Percentiles rank a stretch among this genome's conserved stretches.
phyloP scores from a whole-genome alignment of 1,284 basidiomycete genomes.

The Cystobasidium pallidum region DNA sequence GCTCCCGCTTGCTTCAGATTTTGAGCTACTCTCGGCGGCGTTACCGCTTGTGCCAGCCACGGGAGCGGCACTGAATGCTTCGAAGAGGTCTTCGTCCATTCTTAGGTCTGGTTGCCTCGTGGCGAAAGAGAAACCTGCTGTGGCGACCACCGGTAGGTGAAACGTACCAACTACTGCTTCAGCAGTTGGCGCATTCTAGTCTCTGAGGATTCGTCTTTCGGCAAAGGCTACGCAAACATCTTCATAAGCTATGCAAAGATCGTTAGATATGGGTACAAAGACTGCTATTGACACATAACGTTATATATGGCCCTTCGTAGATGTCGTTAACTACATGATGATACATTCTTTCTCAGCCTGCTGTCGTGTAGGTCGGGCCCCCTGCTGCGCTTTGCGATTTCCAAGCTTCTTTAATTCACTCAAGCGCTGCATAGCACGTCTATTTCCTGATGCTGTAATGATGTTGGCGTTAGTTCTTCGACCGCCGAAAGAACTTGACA shows the following conservation, averaged over 20 bases:
- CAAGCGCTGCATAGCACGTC: constrained; percentile 88
- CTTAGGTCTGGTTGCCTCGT: neutral
- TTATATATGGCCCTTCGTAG: neutral
- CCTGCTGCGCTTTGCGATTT: constrained; percentile 67
- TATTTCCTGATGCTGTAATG: constrained; percentile 81
- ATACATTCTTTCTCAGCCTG: constrained; percentile 90
- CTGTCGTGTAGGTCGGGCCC: constrained; percentile 82
- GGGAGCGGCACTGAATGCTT: constrained; percentile 16
- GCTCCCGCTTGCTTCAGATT: constrained; percentile 4
- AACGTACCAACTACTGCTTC: neutral
- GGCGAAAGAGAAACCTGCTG: constrained; percentile 2
- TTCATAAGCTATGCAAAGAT: neutral
- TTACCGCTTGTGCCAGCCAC: constrained; percentile 29
- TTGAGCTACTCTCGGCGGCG: constrained; percentile 1
- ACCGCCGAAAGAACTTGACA: too few relatives aligned
- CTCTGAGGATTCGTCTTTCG: too few relatives aligned
- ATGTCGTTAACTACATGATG: constrained; percentile 57
- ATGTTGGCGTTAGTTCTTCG: constrained; percentile 14
- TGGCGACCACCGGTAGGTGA: neutral
- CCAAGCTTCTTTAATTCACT: constrained; percentile 76
- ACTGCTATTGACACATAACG: neutral
- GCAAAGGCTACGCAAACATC: too few relatives aligned
- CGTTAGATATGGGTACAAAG: neutral
- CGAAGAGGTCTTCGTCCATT: constrained; percentile 43
- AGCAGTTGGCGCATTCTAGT: too few relatives aligned